Evolutionary conservation across 2,329 filamentous ascomycete genomes (phyloP), one percentile per base, ranked within the genome.

Genomic region (Penicillium sp.): DNA sequence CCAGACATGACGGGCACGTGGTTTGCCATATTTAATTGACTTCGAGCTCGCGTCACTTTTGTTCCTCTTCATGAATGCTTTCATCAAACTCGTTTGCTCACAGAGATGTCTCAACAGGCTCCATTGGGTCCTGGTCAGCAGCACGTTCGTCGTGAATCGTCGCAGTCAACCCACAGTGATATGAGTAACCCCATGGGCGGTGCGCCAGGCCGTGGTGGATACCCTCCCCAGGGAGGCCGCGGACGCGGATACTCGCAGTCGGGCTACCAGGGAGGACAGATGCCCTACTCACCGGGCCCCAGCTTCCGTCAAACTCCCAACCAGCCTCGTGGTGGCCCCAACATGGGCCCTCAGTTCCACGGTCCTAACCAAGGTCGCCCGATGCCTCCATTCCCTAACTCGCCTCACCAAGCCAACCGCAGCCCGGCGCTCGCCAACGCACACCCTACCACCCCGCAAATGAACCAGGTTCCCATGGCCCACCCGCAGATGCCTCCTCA

Each of bases 101-200:
- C 81, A 64, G 83, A 89, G 71, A 80, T 85, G 72, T 75, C 81
- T 57, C 78, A 81, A 51, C 80, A 84, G 58, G 79, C 80, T 57
- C 78, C 79, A 51, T 76, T 79, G 55, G 76, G 78, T 51, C 75
- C 83, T 59, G 79, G 78, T 51, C 73, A 81, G 46, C 85, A 86
- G 62, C 90, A 97, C 70, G 80, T 88, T 60, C 86, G 91, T 62
- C 85, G 89, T 59, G 86, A 91, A 66, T 96, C 91, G 28, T 85
- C 85, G 34, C 89, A 93, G 64, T 94, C 88, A 24, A 79, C 83
- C 55, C 86, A 91, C 68, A 82, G 81, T 66, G 86, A 90, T 55
- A 80, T 84, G 69, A 80, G 77, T 67, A 82, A 79, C 65, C 79
- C 81, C 64, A 66, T 69, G 59, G 61, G 60, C 55, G 73, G 70